Evolutionary conservation across 2,329 filamentous ascomycete genomes (phyloP).

Genomic region (Magnaporthiopsis poae): DNA sequence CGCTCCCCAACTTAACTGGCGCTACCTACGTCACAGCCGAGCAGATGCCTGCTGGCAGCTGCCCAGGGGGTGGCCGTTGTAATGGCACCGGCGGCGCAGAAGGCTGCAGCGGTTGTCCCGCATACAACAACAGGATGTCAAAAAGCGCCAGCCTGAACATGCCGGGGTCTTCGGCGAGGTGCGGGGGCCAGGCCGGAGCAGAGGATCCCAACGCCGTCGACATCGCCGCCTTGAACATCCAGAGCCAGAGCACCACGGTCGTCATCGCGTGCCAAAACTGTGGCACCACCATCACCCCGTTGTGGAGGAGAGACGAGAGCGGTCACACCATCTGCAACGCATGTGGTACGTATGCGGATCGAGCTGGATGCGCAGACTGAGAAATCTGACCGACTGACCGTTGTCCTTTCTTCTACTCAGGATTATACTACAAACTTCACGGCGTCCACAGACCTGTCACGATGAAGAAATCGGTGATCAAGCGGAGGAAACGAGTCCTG

Average conservation of each 20-base stretch:
- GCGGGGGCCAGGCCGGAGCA: conserved; percentile 15
- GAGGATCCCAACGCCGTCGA: conserved; percentile 38
- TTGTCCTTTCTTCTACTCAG: conserved; percentile 33
- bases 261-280: conserved; percentile 95
- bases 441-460: conserved; percentile 84
- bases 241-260: conserved; percentile 45
- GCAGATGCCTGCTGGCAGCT: conserved; percentile 70
- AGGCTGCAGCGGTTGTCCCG: conserved; percentile 89
- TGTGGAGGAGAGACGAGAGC: conserved; percentile 88
- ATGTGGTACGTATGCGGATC: conserved; percentile 58
- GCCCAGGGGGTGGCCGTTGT: conserved; percentile 85
- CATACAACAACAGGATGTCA: conserved; percentile 91
- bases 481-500: conserved; percentile 87
- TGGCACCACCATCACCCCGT: conserved; percentile 85
- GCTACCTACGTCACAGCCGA: conserved; percentile 71
- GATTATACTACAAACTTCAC: conserved; percentile 92
- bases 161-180: conserved; percentile 22
- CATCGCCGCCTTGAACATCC: conserved; percentile 35
- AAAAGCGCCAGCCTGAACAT: conserved; percentile 69
- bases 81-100: conserved; percentile 94
- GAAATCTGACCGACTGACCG: background rate
- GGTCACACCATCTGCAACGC: conserved; percentile 98
- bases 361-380: too few relatives aligned
- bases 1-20: conserved; percentile 31
- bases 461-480: conserved; percentile 99